Evolutionary conservation across 768 basidiomycete genomes (phyloP), one percentile per base, ranked within the genome.

Genomic region (Terana coerulea): DNA sequence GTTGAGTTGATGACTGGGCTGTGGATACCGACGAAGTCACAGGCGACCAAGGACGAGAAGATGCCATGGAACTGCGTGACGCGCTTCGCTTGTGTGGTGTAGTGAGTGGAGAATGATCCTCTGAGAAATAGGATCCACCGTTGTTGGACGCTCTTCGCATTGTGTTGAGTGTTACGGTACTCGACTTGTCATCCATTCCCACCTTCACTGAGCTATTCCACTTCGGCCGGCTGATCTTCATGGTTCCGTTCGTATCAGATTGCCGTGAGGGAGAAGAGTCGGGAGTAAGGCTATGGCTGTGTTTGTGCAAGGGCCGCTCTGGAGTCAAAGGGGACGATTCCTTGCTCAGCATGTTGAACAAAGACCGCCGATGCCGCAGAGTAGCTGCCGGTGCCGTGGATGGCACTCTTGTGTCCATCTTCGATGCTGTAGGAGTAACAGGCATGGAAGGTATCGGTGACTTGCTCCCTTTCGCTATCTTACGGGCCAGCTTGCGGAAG

Each of bases 151-250:
- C 61, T 30, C 81, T 75, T 60, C 75, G 77, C 12, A 78, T 73
- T 25, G 78, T 74, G 29, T 75, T 68, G 26, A 70, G 72, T 62
- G 78, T 83, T 57, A 78, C 63, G 25, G 75, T 77, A 34, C 59
- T 59, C 7, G 68, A 55, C 26, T 70, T 79, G 22, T 84, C 84
- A 15, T 70, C 57, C 41, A 81, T 73, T 21, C 11, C 17, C n/a
- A 92, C 76, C 60, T 74, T 88, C 1, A 89, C 91, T 4, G 89
- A 92, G 56, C 84, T 77, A 61, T 93, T 93, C 91, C 91, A 93
- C 29, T 68, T 79, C 78, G 29, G 57, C 42, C 51, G 67, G 22
- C 41, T 40, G 22, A 57, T 61, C 59, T 78, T 80, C 43, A 75
- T 56, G 31, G 76, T 53, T 22, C 24, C 31, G 29, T 46, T 76